Evolutionary conservation across 169 alveolate species (phyloP).

Genomic region (Theileria annulata): DNA sequence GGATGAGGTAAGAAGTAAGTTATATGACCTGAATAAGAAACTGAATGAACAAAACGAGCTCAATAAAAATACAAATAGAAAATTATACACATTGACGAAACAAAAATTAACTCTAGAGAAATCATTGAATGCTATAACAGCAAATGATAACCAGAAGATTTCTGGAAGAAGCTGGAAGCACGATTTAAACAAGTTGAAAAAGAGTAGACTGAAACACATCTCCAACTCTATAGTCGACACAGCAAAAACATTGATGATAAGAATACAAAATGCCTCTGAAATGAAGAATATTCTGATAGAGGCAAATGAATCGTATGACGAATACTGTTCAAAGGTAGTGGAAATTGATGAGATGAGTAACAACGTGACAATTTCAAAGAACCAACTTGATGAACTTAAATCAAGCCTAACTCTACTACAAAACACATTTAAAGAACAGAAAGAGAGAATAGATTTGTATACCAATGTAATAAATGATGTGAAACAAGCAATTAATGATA

Average conservation of each 20-base stretch:
- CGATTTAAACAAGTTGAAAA: slow-evolving; percentile 42
- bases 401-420: slow-evolving; percentile 38
- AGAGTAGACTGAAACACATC: slow-evolving; percentile 28
- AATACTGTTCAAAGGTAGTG: slow-evolving; percentile 6
- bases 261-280: slow-evolving; percentile 55
- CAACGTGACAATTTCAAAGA: slow-evolving; percentile 16
- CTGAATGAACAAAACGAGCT: slow-evolving; percentile 64
- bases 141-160: slow-evolving; percentile 9
- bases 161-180: slow-evolving; percentile 49
- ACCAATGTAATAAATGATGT: slow-evolving; percentile 44
- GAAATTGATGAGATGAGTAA: slow-evolving; percentile 42
- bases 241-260: slow-evolving; percentile 12
- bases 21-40: slow-evolving; percentile 34
- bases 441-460: slow-evolving; percentile 32
- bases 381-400: slow-evolving; percentile 42
- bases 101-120: slow-evolving; percentile 39
- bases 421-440: slow-evolving; percentile 51
- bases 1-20: slow-evolving; percentile 8
- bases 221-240: slow-evolving; percentile 15
- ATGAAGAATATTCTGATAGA: slow-evolving; percentile 31
- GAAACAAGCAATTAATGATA: slow-evolving; percentile 3
- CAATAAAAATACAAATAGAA: slow-evolving; percentile 35
- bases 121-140: slow-evolving; percentile 42
- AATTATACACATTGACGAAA: slow-evolving; percentile 50
- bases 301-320: slow-evolving; percentile 39